Percentiles rank a stretch among this genome's conserved stretches.
Evolutionary conservation across 2,329 filamentous ascomycete species (phyloP).

Genomic region (Phaeosphaeriaceae sp.): DNA sequence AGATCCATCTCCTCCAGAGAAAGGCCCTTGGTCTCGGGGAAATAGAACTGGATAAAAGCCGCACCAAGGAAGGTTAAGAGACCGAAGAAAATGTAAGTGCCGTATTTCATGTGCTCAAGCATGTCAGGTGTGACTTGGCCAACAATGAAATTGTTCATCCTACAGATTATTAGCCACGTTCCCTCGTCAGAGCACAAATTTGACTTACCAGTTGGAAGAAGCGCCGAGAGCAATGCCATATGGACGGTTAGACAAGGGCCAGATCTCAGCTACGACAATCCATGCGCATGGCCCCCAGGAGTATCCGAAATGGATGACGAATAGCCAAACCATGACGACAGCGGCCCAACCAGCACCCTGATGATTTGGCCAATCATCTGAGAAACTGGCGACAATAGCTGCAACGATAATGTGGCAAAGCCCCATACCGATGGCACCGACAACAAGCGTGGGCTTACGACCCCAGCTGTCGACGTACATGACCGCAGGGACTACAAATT

Average conservation of each 20-base stretch:
- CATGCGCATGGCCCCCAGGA: constrained; percentile 39
- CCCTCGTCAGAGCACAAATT: neutral
- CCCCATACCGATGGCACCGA: constrained; percentile 74
- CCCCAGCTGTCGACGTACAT: constrained; percentile 70
- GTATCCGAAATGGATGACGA: constrained; percentile 36
- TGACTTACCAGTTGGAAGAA: constrained; percentile 45
- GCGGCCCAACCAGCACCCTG: constrained; percentile 55
- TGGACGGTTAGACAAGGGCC: constrained; percentile 46
- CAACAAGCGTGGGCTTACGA: constrained; percentile 66
- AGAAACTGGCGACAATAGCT: constrained; percentile 68
- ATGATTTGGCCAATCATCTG: constrained; percentile 64
- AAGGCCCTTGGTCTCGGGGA: constrained; percentile 31
- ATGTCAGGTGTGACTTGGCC: constrained; percentile 44
- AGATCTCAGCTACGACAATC: constrained; percentile 43
- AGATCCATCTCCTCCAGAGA: constrained; percentile 28
- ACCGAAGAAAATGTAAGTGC: constrained; percentile 50
- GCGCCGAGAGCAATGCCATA: constrained; percentile 46
- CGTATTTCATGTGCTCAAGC: constrained; percentile 42
- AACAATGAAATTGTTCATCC: constrained; percentile 48
- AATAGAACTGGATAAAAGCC: constrained; percentile 17
- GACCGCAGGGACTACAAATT: constrained; percentile 62
- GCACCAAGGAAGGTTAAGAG: constrained; percentile 26
- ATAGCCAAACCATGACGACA: constrained; percentile 41
- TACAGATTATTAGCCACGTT: constrained; percentile 4
- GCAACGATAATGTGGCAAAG: constrained; percentile 75